Base-by-base conservation (phyloP, 139 green algal genomes). In the Deuterostichococcus epilithicus region DNA sequence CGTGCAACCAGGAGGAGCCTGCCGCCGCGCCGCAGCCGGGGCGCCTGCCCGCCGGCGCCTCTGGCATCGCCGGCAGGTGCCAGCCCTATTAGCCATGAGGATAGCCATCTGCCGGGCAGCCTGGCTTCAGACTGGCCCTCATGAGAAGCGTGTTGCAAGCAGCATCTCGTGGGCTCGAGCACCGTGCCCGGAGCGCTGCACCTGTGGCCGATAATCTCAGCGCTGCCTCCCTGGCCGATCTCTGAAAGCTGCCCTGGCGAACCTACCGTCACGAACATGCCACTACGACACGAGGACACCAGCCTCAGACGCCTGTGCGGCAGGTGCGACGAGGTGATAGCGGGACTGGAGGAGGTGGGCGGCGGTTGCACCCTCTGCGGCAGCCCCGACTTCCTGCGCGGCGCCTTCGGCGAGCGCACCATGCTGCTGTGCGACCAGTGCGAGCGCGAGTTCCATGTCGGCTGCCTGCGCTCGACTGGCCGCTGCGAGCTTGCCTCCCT, bases 361-460 rank as follows among this genome's bases (percentile, higher is more conserved):
- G 91, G 86, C 59, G 92, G 90, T 66, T 97, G 94, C 81, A 87
- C 93, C 59, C 85, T 98, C 70, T 97, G 94, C 84, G 83, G 86
- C 44, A 76, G 86, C 6, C 70, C 81, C 13, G 85, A 93, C 76
- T 93, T 97, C 77, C 68, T 88, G 70, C 78, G 79, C 3, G 93
- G 88, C 66, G n/a, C 42, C 37, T 98, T 97, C 83, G 87, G 83
- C 36, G 85, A 89, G 36, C 82, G 88, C 83, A 98, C 94, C 39
- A 94, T 98, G 60, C 90, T 98, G 68, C 87, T 98, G 72, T 98
- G 94, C 80, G 94, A 98, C 85, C 90, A 95, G 80, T 98, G 94
- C 84, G 94, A 98, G 86, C 85, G 92, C 36, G 94, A 98, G 88
- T 97, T 92, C 87, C 94, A 98, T 80, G 93, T 98, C 52, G 87